Percentiles rank a stretch among this genome's conserved stretches.
phyloP scores from a whole-genome alignment of 2,329 filamentous ascomycete genomes.

The Colletotrichum euphorbiae region DNA sequence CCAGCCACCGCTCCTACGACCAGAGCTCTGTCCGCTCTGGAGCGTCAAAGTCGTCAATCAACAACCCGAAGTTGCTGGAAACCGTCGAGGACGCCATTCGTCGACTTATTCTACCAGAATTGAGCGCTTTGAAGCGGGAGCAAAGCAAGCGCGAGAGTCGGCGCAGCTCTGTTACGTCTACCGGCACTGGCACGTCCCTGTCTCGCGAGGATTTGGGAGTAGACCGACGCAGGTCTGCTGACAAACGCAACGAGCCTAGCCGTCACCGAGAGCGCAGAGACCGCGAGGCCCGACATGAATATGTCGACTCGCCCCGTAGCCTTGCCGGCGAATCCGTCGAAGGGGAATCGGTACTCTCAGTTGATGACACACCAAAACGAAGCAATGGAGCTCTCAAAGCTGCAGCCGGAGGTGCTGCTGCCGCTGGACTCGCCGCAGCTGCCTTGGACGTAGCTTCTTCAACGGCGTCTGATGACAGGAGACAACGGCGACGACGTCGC shows the following conservation, averaged over 20 bases:
- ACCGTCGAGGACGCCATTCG: constrained; percentile 95
- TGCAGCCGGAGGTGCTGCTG: constrained; percentile 58
- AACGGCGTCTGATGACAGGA: constrained; percentile 60
- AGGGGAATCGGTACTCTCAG: constrained; percentile 51
- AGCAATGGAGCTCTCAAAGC: constrained; percentile 57
- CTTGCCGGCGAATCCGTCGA: constrained; percentile 61
- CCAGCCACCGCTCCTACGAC: constrained; percentile 67
- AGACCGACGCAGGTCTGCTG: constrained; percentile 71
- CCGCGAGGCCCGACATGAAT: constrained; percentile 66
- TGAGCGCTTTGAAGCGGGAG: constrained; percentile 91
- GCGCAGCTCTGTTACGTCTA: constrained; percentile 72
- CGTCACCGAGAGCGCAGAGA: constrained; percentile 47
- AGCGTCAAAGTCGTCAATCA: constrained; percentile 77
- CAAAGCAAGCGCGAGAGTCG: constrained; percentile 81
- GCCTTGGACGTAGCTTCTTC: constrained; percentile 54
- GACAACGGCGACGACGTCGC: constrained; percentile 63
- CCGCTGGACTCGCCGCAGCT: constrained; percentile 51
- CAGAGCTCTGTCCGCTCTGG: constrained; percentile 64
- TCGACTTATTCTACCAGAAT: constrained; percentile 87
- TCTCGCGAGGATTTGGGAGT: constrained; percentile 68
- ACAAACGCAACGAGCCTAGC: constrained; percentile 63
- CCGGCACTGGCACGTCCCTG: constrained; percentile 58
- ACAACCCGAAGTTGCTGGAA: constrained; percentile 90
- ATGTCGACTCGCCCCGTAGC: constrained; percentile 63
- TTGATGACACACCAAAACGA: constrained; percentile 59